phyloP scores from a whole-genome alignment of 2,329 filamentous ascomycete genomes.

The Coniochaeta prunicola region DNA sequence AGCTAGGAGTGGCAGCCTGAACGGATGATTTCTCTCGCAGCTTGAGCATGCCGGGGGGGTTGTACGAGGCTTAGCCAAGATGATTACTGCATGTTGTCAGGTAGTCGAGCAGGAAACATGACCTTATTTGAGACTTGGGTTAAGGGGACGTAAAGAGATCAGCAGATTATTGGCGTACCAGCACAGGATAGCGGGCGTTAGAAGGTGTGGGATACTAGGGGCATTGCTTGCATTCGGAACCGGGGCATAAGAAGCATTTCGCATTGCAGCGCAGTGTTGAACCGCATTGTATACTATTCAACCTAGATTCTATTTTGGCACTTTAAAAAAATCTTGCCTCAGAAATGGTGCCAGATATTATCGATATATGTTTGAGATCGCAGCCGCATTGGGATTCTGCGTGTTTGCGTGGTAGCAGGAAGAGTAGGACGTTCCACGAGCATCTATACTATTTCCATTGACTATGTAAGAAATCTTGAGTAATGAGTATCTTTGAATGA shows the following conservation, averaged over 20 bases:
- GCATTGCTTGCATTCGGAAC: neutral
- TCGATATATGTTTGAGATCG: no score
- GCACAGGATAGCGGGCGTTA: neutral
- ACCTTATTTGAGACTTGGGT: neutral
- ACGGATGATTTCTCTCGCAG: slow-evolving; percentile 8
- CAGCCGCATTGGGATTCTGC: no score
- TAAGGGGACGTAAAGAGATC: neutral
- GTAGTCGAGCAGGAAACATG: neutral
- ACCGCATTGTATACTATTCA: neutral
- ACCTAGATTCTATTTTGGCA: neutral
- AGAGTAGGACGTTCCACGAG: no score
- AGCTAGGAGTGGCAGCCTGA: slow-evolving; percentile 25
- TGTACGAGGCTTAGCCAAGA: neutral
- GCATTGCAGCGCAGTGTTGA: neutral
- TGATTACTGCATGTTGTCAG: neutral
- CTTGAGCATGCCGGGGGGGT: neutral
- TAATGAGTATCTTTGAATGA: no score
- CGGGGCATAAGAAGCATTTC: neutral
- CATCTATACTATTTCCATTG: no score
- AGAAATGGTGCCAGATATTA: no score
- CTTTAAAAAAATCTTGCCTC: no score
- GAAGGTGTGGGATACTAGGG: neutral
- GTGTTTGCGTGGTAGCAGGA: no score
- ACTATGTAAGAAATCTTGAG: no score
- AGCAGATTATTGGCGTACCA: neutral